Evolutionary conservation across 2,329 filamentous ascomycete species (phyloP), one percentile per base, ranked within the genome.

Genomic region (Hypoxylon sp.): DNA sequence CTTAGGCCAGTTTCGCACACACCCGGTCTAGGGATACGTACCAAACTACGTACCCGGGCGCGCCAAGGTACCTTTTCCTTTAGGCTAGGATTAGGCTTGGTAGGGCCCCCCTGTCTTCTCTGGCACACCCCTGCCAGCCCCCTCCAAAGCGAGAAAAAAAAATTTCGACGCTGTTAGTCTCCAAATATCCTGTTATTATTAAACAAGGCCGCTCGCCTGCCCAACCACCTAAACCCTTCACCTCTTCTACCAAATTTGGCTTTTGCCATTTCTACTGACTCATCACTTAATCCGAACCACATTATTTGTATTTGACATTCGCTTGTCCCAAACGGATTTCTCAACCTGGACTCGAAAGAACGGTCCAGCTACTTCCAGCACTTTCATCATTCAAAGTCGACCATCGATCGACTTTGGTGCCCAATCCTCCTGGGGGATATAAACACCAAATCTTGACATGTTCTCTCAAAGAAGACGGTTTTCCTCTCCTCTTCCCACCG

Each of bases 401-500:
- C 53, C 25, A 48, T 45, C 30, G 16, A 66, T 69, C 74, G 78
- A 74, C 79, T 79, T 81, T 79, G 80, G 75, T 79, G 75, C 74
- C 73, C 73, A 73, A 76, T 73, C 73, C 70, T 73, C 73, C 73
- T 65, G 67, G 70, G 78, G 76, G 77, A 79, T 79, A 77, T 78
- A 73, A 78, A 78, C 77, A 75, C 71, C 74, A 75, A 72, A 77
- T 74, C 74, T 79, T 82, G 81, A 81, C 80, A 88, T 88, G 86
- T 88, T 85, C 78, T 82, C 82, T 79, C 80, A 81, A 83, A 81
- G 81, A 84, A 83, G 80, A 83, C 80, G 80, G 75, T 80, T 79
- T 78, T 82, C 80, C 78, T 84, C 82, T 79, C 83, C 81, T 83
- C 84, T 82, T 82, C 83, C 83, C 77, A 83, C 84, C 84, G 84